Conservation (phyloP, 2,329 filamentous ascomycete species). For the Hypoxylon sp. region DNA sequence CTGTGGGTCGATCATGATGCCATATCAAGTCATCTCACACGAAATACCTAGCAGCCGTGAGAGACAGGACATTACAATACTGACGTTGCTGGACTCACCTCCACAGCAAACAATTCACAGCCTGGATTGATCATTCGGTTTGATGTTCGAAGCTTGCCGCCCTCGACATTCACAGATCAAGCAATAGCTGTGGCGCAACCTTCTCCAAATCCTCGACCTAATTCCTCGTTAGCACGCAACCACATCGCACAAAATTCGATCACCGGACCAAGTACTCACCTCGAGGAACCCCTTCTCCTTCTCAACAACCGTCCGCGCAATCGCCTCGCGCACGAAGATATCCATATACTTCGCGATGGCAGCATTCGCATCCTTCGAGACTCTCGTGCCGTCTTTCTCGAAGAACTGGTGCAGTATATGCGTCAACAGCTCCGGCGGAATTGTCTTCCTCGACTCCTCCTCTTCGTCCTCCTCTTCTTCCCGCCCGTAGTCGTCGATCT, state of each 20-base stretch:
- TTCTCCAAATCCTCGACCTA: constrained; percentile 92
- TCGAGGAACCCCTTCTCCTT: constrained; percentile 79
- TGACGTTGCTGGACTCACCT: constrained; percentile 8
- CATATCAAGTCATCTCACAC: constrained; percentile 10
- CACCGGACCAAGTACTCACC: constrained; percentile 60
- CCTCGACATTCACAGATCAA: constrained; percentile 76
- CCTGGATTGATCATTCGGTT: background rate
- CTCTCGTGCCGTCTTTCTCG: constrained; percentile 75
- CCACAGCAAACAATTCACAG: background rate
- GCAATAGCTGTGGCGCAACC: constrained; percentile 82
- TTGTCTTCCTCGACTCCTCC: constrained; percentile 60
- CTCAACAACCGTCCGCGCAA: constrained; percentile 82
- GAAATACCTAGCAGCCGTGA: background rate
- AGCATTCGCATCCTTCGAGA: constrained; percentile 81
- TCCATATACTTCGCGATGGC: constrained; percentile 89
- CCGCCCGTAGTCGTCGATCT: constrained; percentile 48
- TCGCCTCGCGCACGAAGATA: constrained; percentile 88
- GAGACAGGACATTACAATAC: constrained; percentile 1
- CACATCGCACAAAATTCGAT: constrained; percentile 21
- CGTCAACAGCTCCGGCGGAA: constrained; percentile 81
- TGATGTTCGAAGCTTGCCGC: background rate
- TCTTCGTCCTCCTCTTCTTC: constrained; percentile 55
- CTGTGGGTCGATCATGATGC: constrained; percentile 23
- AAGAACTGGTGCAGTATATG: constrained; percentile 85
- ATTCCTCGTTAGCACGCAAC: constrained; percentile 29